A percentile compares a stretch with the other conserved stretches of the same genome.
Conservation (phyloP, 352 stramenopile genomes). For the Phytophthora pistaciae region DNA sequence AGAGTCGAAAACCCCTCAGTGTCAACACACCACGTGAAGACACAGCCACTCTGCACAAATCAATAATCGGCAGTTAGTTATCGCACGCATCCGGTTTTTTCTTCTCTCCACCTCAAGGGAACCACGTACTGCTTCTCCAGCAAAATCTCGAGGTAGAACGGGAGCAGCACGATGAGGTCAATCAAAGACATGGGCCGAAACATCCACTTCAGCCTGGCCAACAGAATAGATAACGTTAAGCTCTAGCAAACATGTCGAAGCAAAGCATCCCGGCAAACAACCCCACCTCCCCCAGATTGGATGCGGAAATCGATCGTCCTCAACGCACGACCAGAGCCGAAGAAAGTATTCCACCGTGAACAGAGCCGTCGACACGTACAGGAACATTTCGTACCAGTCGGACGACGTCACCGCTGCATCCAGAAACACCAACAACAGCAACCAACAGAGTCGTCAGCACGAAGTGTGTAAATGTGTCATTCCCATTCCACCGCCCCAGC, state of each 20-base stretch:
- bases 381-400: constrained; percentile 78
- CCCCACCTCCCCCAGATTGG: constrained; percentile 61
- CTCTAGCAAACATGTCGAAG: no score
- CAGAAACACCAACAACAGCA: neutral
- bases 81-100: neutral
- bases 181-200: constrained; percentile 82
- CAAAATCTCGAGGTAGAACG: constrained; percentile 86
- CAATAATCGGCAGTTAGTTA: constrained; percentile 1
- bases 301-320: constrained; percentile 72
- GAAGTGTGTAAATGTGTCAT: neutral
- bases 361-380: constrained; percentile 79
- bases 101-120: neutral
- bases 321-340: constrained; percentile 85
- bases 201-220: constrained; percentile 81
- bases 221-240: neutral
- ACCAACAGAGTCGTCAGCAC: constrained; percentile 2
- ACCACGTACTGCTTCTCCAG: constrained; percentile 64
- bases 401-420: constrained; percentile 44
- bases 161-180: constrained; percentile 76
- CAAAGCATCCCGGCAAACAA: neutral
- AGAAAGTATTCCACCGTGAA: constrained; percentile 83
- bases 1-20: constrained; percentile 70
- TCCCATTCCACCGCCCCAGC: neutral
- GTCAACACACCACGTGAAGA: constrained; percentile 70
- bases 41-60: constrained; percentile 38